A percentile compares a stretch with the other conserved stretches of the same genome.
Evolutionary conservation across 2,329 filamentous ascomycete genomes (phyloP).

Genomic region (Pyrenochaeta sp.): DNA sequence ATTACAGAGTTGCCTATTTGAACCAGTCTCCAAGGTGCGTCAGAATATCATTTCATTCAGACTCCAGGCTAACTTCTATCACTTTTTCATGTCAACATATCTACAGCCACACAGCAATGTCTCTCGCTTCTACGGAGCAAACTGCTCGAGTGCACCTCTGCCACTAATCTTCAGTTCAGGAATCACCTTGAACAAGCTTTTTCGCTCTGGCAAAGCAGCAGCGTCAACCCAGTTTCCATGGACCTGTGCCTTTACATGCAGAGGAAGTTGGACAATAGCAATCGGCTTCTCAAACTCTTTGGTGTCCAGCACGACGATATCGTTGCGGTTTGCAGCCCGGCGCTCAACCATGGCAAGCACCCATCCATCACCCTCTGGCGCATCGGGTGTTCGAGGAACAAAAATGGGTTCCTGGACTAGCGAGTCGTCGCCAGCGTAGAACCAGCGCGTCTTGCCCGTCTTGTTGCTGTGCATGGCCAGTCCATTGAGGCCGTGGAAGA

Average conservation of each 20-base stretch:
- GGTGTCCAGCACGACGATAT: constrained; percentile 50
- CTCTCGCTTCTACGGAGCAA: too few species aligned
- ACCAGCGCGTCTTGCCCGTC: constrained; percentile 33
- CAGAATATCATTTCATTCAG: too few species aligned
- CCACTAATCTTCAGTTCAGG: too few species aligned
- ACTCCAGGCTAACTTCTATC: too few species aligned
- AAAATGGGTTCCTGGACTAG: constrained; percentile 62
- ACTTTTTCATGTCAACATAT: too few species aligned
- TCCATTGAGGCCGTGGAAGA: constrained; percentile 8
- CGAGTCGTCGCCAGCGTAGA: constrained; percentile 38
- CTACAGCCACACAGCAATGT: too few species aligned
- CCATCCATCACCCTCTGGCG: constrained; percentile 59
- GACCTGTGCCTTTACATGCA: constrained; percentile 39
- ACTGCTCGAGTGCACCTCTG: too few species aligned
- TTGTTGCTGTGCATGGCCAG: constrained; percentile 14
- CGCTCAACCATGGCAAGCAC: constrained; percentile 56
- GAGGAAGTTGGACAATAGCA: constrained; percentile 49
- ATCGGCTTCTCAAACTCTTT: constrained; percentile 45
- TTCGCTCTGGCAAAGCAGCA: neutral
- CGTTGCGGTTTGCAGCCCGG: constrained; percentile 27
- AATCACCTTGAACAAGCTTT: neutral
- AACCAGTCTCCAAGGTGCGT: too few species aligned
- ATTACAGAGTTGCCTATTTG: too few species aligned
- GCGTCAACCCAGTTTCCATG: constrained; percentile 58
- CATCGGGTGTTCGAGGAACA: constrained; percentile 53